Percentiles rank a stretch among this genome's conserved stretches.
Conservation (phyloP, 345 rosid species). For the sweet orange (Citrus sinensis) region DNA sequence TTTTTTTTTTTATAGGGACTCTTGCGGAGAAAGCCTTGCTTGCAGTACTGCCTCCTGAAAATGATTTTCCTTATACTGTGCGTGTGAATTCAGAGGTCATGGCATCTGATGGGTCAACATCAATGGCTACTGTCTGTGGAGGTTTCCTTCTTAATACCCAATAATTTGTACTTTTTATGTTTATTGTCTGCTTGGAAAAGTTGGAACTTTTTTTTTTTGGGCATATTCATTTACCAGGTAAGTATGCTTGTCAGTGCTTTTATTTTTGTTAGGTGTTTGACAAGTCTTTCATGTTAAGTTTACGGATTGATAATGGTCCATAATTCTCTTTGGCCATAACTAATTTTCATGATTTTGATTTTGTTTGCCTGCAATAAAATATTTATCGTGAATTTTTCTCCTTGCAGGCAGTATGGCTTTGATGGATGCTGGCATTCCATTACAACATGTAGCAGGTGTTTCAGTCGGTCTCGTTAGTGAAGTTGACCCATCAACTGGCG, state of each 20-base stretch:
- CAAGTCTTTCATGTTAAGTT: not conserved
- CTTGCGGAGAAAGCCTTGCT: constrained; percentile 96
- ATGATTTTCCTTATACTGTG: constrained; percentile 69
- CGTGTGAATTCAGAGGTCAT: constrained; percentile 94
- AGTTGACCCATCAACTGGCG: constrained; percentile 69
- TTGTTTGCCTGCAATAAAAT: constrained; percentile 3
- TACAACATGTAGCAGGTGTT: constrained; percentile 92
- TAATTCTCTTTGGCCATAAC: not conserved
- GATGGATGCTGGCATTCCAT: constrained; percentile 94
- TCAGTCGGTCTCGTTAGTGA: constrained; percentile 94
- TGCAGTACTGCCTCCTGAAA: constrained; percentile 87
- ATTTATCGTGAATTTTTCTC: constrained; percentile 13
- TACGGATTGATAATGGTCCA: not conserved
- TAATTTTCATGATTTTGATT: not conserved
- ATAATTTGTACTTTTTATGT: not conserved
- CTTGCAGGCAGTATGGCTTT: constrained; percentile 93
- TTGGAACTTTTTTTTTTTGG: not conserved
- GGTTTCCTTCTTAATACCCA: constrained; percentile 38
- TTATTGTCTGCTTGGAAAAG: constrained; percentile 2
- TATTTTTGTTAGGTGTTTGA: not conserved
- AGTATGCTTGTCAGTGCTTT: not conserved
- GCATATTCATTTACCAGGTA: not conserved
- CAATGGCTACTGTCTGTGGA: constrained; percentile 98
- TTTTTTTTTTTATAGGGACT: constrained; percentile 52
- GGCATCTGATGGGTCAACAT: constrained; percentile 99